A percentile compares a stretch with the other conserved stretches of the same genome.
phyloP scores from a whole-genome alignment of 495 filamentous ascomycete species.

The Penicillium steckii region DNA sequence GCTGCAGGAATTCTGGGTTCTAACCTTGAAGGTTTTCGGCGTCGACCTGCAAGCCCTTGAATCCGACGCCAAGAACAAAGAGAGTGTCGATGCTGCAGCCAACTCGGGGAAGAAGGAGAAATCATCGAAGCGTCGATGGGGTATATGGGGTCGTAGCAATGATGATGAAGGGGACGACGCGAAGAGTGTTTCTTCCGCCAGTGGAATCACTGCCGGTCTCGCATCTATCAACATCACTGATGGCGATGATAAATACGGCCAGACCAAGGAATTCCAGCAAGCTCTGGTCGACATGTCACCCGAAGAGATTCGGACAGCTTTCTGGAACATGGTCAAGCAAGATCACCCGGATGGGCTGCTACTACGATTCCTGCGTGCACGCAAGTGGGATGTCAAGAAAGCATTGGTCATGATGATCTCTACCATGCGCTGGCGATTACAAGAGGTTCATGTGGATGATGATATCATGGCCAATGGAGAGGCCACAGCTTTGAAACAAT shows the following conservation, averaged over 20 bases:
- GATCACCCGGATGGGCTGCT: slow-evolving; percentile 89
- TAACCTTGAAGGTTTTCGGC: slow-evolving; percentile 77
- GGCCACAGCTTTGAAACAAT: slow-evolving; percentile 56
- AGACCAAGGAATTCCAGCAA: slow-evolving; percentile 80
- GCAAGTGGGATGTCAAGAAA: slow-evolving; percentile 95
- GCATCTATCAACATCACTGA: slow-evolving; percentile 45
- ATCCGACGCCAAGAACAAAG: slow-evolving; percentile 7
- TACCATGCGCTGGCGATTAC: slow-evolving; percentile 86
- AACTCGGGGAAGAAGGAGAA: slow-evolving; percentile 17
- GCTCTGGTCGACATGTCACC: slow-evolving; percentile 73
- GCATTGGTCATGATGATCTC: slow-evolving; percentile 92
- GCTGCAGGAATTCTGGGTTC: slow-evolving; percentile 81
- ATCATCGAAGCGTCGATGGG: slow-evolving; percentile 59
- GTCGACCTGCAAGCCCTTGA: slow-evolving; percentile 45
- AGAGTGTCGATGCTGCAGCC: slow-evolving; percentile 18
- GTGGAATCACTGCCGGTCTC: slow-evolving; percentile 30
- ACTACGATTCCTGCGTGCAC: slow-evolving; percentile 83
- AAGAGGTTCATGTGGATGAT: slow-evolving; percentile 81
- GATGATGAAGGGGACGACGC: slow-evolving; percentile 58
- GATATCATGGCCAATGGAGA: slow-evolving; percentile 85
- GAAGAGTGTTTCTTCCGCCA: slow-evolving; percentile 28
- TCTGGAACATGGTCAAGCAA: slow-evolving; percentile 96
- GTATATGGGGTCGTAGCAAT: slow-evolving; percentile 58
- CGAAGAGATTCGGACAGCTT: slow-evolving; percentile 73
- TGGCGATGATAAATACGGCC: slow-evolving; percentile 88